phyloP scores from a whole-genome alignment of 1,139 yeast species.

The Ogataea hybrid region DNA sequence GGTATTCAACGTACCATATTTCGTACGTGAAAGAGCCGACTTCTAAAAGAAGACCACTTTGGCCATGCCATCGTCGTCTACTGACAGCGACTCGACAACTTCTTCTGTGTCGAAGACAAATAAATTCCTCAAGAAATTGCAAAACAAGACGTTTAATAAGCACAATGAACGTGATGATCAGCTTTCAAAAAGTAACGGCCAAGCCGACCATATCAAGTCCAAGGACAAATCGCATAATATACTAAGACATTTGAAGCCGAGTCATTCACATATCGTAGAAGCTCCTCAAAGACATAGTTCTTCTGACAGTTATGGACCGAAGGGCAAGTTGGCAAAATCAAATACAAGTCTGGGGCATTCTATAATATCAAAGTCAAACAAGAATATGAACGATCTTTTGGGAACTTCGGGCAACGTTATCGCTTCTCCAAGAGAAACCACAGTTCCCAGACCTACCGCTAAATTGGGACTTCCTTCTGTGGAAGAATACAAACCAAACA shows the following conservation, averaged over 20 bases:
- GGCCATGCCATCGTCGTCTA: not conserved
- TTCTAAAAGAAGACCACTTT: not conserved
- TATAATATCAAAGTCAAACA: slow-evolving; percentile 10
- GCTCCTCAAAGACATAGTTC: not conserved
- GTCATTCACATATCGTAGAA: slow-evolving; percentile 1
- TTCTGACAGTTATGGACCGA: slow-evolving; percentile 4
- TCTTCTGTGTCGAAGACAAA: slow-evolving; percentile 6
- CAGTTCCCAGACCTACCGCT: slow-evolving; percentile 15
- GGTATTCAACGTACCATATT: too few relatives aligned
- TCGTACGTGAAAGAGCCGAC: not conserved
- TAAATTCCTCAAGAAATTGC: slow-evolving; percentile 16
- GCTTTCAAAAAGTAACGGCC: not conserved
- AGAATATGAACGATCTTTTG: slow-evolving; percentile 15
- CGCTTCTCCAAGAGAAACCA: slow-evolving; percentile 17
- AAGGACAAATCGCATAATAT: slow-evolving; percentile 7
- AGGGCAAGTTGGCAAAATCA: slow-evolving; percentile 7
- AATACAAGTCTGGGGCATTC: slow-evolving; percentile 12
- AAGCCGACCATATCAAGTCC: slow-evolving; percentile 4
- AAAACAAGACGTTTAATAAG: slow-evolving; percentile 14
- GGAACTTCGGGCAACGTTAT: slow-evolving; percentile 20
- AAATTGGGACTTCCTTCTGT: slow-evolving; percentile 30
- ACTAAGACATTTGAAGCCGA: slow-evolving; percentile 12
- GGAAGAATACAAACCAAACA: slow-evolving; percentile 21
- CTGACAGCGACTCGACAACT: not conserved
- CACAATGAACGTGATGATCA: slow-evolving; percentile 4